Percentiles rank a stretch among this genome's conserved stretches.
phyloP scores from a whole-genome alignment of 176 grass and related monocot species.

The Zizania latifolia region DNA sequence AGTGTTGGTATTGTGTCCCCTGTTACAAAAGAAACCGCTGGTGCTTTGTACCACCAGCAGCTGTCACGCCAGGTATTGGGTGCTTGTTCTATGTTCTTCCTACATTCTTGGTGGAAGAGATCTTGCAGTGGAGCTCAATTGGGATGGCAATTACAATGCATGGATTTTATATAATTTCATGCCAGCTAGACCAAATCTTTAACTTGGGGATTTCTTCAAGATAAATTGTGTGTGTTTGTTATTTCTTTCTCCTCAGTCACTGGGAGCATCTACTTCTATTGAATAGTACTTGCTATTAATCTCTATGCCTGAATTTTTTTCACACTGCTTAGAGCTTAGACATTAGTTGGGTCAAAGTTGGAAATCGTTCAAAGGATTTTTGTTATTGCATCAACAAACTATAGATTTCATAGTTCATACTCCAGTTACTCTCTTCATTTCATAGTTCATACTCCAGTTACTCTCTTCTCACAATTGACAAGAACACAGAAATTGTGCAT shows the following conservation, averaged over 20 bases:
- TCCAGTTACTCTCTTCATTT: neutral
- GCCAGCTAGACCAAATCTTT: neutral
- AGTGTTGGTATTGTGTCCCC: constrained; percentile 87
- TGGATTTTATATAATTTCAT: neutral
- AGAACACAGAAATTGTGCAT: neutral
- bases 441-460: neutral
- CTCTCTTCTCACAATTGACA: neutral
- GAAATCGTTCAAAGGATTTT: neutral
- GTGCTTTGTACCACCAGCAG: constrained; percentile 95
- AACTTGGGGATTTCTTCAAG: neutral
- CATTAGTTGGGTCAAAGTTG: neutral
- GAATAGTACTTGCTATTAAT: neutral
- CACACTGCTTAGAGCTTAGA: neutral
- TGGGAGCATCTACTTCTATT: neutral
- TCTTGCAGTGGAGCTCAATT: neutral
- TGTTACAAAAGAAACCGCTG: constrained; percentile 97
- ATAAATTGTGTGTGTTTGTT: neutral
- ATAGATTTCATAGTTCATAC: neutral
- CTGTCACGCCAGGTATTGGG: constrained; percentile 71
- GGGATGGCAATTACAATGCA: neutral
- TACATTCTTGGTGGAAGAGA: neutral
- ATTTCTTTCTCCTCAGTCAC: neutral
- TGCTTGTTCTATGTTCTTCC: constrained; percentile 1
- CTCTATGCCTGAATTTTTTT: neutral
- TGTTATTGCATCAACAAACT: neutral